Evolutionary conservation across 2,329 filamentous ascomycete genomes (phyloP), one percentile per base, ranked within the genome.

Genomic region (Chaetomiaceae sp.): DNA sequence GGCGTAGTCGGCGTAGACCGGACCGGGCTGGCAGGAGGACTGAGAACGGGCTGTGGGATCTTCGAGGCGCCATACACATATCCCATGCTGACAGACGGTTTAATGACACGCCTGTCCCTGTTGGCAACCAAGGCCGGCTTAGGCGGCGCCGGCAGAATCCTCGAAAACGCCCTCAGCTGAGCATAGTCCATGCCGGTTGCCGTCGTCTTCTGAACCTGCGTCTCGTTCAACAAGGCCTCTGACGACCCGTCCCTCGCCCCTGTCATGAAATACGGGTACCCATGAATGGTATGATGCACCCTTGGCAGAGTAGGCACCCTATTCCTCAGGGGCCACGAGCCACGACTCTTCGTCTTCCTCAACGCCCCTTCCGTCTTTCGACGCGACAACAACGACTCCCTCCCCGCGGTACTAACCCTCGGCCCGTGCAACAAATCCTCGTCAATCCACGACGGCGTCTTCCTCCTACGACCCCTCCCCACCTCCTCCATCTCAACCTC

Each of bases 401-500:
- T 40, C 44, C 27, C 60, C 54, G 64, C 69, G n/a, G n/a, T n/a
- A 33, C 61, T 67, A 44, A 76, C 62, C 58, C 66, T 69, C 9
- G 75, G 75, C 4, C 76, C 75, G 53, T 78, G 75, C n/a, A 76
- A 65, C 49, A 70, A 71, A 45, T 80, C 75, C 58, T 77, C 77
- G 52, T 78, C 75, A 25, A 77, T 73, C 75, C 75, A 79, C 16
- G 70, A 72, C 9, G 57, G 63, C 61, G 57, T 63, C 61, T 60
- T 68, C 48, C 60, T 63, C 29, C n/a, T 36, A 13, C 30, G 21
- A 33, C 33, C 30, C 49, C 10, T 23, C 48, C 10, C 32, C 11
- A 43, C 42, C 21, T 27, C 27, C 56, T 44, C 55, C 48, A 40
- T 61, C 58, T 25, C 66, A 64, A 40, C 56, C 56, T 61, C 43